These are phyloP conservation scores for Aspergillus terreus DNA, from an alignment of 2,329 filamentous ascomycete genomes.

Conservation along the genomic window DNA sequence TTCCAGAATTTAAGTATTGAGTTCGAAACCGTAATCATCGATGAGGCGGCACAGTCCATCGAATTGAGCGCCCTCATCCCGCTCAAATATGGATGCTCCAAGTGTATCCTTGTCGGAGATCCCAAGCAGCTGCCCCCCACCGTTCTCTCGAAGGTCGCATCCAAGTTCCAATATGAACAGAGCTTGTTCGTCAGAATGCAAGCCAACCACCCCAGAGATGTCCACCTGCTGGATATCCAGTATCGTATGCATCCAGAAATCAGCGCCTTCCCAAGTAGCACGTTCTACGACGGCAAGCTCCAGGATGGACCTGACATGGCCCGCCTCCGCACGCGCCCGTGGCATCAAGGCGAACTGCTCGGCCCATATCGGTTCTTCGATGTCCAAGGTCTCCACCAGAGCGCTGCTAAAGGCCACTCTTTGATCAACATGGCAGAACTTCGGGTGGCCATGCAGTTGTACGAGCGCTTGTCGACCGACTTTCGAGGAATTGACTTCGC, in stretches of 20 bases:
- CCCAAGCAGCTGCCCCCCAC: conserved; percentile 96
- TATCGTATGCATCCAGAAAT: conserved; percentile 99
- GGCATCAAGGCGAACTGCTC: conserved; percentile 78
- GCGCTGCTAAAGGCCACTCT: conserved; percentile 79
- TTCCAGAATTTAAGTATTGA: conserved; percentile 92
- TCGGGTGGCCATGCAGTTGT: conserved; percentile 79
- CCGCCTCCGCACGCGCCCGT: conserved; percentile 68
- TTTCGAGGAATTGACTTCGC: conserved; percentile 66
- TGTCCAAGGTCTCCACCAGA: conserved; percentile 80
- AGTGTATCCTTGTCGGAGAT: conserved; percentile 95
- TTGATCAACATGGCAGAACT: conserved; percentile 86
- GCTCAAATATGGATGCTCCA: conserved; percentile 93
- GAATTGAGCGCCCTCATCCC: conserved; percentile 95
- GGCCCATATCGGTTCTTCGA: conserved; percentile 97
- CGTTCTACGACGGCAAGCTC: conserved; percentile 88
- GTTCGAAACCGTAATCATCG: conserved; percentile 97
- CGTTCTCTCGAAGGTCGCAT: conserved; percentile 88
- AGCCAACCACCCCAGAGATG: conserved; percentile 77
- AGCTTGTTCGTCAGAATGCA: conserved; percentile 99
- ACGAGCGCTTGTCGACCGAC: conserved; percentile 72
- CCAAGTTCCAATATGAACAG: conserved; percentile 92
- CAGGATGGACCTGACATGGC: conserved; percentile 84
- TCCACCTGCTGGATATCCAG: conserved; percentile 94
- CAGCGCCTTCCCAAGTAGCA: conserved; percentile 79
- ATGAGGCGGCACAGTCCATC: conserved; percentile 97